Evolutionary conservation across 1,139 yeast species (phyloP).

Genomic region (Pichia sp.): DNA sequence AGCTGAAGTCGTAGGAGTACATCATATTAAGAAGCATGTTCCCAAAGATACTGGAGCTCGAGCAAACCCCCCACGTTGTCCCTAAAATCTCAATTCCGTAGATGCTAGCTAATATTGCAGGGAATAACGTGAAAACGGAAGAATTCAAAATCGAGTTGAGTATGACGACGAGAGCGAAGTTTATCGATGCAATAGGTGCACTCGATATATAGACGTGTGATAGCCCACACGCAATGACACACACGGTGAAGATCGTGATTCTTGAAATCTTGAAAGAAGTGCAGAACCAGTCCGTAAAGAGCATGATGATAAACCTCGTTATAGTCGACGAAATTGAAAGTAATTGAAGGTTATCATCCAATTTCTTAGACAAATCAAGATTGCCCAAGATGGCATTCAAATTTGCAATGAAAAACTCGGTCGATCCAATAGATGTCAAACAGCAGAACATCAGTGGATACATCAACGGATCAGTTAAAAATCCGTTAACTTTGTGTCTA

Average conservation of each 20-base stretch:
- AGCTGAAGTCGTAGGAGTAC: slow-evolving; percentile 28
- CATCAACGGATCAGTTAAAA: slow-evolving; percentile 30
- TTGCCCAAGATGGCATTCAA: slow-evolving; percentile 29
- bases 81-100: slow-evolving; percentile 34
- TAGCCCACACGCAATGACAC: slow-evolving; percentile 27
- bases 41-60: slow-evolving; percentile 30
- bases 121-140: slow-evolving; percentile 32
- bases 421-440: slow-evolving; percentile 30
- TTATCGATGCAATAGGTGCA: slow-evolving; percentile 21
- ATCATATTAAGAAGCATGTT: slow-evolving; percentile 28
- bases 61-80: slow-evolving; percentile 34
- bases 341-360: slow-evolving; percentile 27
- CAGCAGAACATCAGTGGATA: slow-evolving; percentile 31
- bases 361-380: slow-evolving; percentile 16
- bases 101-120: slow-evolving; percentile 32
- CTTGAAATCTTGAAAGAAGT: slow-evolving; percentile 26
- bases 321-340: slow-evolving; percentile 31
- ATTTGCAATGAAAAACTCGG: slow-evolving; percentile 32
- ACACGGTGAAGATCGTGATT: slow-evolving; percentile 25
- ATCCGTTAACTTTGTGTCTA: slow-evolving; percentile 21
- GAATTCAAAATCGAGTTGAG: slow-evolving; percentile 31
- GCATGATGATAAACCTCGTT: slow-evolving; percentile 30
- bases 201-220: slow-evolving; percentile 31
- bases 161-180: slow-evolving; percentile 25
- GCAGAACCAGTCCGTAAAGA: slow-evolving; percentile 30